Percentiles rank a stretch among this genome's conserved stretches.
phyloP scores from a whole-genome alignment of 2,329 filamentous ascomycete genomes.

The Torrubiellomyces zombiae region DNA sequence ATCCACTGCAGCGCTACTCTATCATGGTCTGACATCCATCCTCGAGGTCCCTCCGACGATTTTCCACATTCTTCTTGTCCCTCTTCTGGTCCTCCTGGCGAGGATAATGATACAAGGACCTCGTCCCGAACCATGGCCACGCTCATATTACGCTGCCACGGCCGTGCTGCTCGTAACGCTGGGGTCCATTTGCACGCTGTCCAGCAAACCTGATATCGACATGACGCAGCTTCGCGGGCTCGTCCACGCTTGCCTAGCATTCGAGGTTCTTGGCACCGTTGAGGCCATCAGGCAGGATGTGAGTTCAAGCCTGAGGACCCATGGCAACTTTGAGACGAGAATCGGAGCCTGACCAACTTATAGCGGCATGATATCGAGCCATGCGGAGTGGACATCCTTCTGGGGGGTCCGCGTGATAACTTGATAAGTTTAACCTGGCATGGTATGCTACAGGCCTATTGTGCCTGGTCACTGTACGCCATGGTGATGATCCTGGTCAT shows the following conservation, averaged over 20 bases:
- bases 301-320: background rate
- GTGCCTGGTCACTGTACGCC: background rate
- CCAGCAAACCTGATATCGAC: background rate
- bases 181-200: background rate
- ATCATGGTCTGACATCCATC: background rate
- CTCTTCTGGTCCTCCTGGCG: conserved; percentile 1
- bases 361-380: conserved; percentile 1
- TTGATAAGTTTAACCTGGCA: background rate
- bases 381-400: background rate
- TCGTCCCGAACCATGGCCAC: conserved; percentile 1
- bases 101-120: background rate
- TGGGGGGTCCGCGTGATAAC: background rate
- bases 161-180: background rate
- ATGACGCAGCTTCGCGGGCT: background rate
- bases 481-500: background rate
- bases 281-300: conserved; percentile 1
- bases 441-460: background rate
- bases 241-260: conserved; percentile 1
- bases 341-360: background rate
- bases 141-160: conserved; percentile 1
- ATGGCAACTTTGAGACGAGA: background rate
- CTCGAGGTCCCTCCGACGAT: background rate
- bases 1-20: background rate
- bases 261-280: conserved; percentile 1
- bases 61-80: conserved; percentile 1